These are phyloP conservation scores for Xylariaceae sp. DNA, from an alignment of 2,329 filamentous ascomycete species.

Conservation along the genomic window DNA sequence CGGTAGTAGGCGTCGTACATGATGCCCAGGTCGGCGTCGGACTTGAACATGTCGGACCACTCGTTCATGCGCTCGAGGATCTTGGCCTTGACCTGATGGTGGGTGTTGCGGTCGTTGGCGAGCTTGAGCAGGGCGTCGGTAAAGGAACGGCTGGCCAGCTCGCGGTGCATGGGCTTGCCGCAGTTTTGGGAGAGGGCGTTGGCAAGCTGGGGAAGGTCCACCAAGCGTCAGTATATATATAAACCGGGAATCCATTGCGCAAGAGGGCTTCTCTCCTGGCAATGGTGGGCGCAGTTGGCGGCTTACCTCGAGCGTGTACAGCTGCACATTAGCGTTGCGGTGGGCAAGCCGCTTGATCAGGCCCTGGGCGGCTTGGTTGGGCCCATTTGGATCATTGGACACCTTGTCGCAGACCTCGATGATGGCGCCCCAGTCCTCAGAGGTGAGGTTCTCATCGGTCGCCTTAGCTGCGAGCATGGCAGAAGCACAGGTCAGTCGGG, in stretches of 20 bases:
- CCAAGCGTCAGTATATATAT: slow-evolving; percentile 1
- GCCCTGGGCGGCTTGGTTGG: slow-evolving; percentile 80
- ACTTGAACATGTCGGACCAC: slow-evolving; percentile 91
- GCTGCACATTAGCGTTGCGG: slow-evolving; percentile 90
- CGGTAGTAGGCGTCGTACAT: slow-evolving; percentile 94
- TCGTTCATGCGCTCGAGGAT: slow-evolving; percentile 94
- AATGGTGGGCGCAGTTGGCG: too few relatives aligned
- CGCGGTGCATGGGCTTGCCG: slow-evolving; percentile 76
- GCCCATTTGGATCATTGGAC: slow-evolving; percentile 44
- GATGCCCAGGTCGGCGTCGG: slow-evolving; percentile 85
- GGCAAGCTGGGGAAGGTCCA: slow-evolving; percentile 51
- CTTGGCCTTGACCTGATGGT: slow-evolving; percentile 93
- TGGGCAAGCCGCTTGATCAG: slow-evolving; percentile 89
- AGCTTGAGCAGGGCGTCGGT: slow-evolving; percentile 89
- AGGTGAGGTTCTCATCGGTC: slow-evolving; percentile 95
- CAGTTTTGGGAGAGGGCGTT: slow-evolving; percentile 92
- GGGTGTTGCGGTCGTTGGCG: slow-evolving; percentile 89
- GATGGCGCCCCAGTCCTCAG: slow-evolving; percentile 62
- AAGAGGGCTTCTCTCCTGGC: too few relatives aligned
- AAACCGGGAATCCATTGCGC: too few relatives aligned
- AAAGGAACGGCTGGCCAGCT: slow-evolving; percentile 84
- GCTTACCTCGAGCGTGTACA: slow-evolving; percentile 78
- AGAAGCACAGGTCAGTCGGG: too few relatives aligned
- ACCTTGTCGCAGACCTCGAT: slow-evolving; percentile 58
- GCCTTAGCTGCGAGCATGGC: slow-evolving; percentile 60